Evolutionary conservation across 2,329 filamentous ascomycete species (phyloP).

Genomic region (Aspergillus transmontanensis): DNA sequence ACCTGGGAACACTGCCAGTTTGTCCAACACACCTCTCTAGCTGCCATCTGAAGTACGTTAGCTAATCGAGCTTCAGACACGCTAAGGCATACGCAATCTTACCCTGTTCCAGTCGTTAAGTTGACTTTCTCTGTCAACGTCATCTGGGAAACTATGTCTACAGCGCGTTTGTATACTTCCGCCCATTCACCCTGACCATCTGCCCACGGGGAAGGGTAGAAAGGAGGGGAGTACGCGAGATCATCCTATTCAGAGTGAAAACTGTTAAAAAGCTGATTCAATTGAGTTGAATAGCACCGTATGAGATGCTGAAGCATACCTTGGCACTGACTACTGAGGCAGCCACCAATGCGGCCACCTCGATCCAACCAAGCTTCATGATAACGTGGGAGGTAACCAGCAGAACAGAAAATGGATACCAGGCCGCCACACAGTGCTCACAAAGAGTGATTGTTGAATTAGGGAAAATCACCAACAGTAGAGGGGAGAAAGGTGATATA

Average conservation of each 20-base stretch:
- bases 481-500: conserved; percentile 6
- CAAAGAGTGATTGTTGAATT: neutral
- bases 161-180: conserved; percentile 73
- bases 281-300: neutral
- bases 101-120: conserved; percentile 87
- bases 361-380: conserved; percentile 41
- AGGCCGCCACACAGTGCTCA: conserved; percentile 2
- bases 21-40: conserved; percentile 78
- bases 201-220: conserved; percentile 88
- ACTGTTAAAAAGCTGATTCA: neutral
- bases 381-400: conserved; percentile 13
- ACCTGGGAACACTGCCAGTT: conserved; percentile 51
- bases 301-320: conserved; percentile 25
- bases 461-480: neutral
- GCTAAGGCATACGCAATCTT: conserved; percentile 36
- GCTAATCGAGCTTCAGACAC: neutral
- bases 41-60: conserved; percentile 56
- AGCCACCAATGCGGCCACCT: conserved; percentile 34
- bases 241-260: conserved; percentile 20
- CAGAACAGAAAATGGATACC: conserved; percentile 1
- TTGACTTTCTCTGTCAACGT: conserved; percentile 92
- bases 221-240: conserved; percentile 59
- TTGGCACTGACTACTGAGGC: conserved; percentile 36
- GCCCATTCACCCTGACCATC: conserved; percentile 74
- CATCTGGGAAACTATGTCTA: conserved; percentile 77